Percentiles rank a stretch among this genome's conserved stretches.
These are phyloP conservation scores for Oryza meyeriana DNA, from an alignment of 176 grass and related monocot genomes.

Conservation along the genomic window DNA sequence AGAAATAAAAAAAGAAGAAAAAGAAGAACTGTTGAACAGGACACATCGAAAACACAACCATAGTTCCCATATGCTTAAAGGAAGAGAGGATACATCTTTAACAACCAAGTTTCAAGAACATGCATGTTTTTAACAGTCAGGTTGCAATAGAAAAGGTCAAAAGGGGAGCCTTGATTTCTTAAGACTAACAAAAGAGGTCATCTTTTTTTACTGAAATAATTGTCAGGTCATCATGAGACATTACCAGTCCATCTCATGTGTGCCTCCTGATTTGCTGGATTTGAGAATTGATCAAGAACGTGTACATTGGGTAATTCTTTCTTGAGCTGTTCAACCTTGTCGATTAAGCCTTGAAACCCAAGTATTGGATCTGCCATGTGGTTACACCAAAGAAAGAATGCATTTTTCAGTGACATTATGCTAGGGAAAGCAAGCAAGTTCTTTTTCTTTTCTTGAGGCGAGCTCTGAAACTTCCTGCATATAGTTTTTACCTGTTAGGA, in stretches of 20 bases:
- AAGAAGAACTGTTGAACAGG: no score
- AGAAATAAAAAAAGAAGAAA: background rate
- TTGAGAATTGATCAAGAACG: constrained; percentile 58
- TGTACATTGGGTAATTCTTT: constrained; percentile 55
- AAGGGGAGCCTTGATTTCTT: background rate
- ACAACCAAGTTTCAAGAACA: background rate
- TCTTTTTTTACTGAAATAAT: background rate
- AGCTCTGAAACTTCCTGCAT: background rate
- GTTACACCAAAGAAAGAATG: constrained; percentile 1
- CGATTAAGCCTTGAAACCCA: constrained; percentile 39
- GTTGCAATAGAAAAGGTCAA: background rate
- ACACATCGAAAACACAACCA: background rate
- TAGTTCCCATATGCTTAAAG: background rate
- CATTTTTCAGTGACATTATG: background rate
- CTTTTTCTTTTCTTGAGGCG: background rate
- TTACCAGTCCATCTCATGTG: constrained; percentile 66
- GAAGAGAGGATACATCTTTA: background rate
- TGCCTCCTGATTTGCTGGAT: constrained; percentile 68
- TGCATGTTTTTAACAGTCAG: background rate
- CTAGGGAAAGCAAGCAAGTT: background rate
- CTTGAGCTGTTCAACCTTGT: constrained; percentile 60
- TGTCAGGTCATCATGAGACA: background rate
- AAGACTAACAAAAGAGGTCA: background rate
- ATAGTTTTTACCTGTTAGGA: constrained; percentile 43
- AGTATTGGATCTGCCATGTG: constrained; percentile 56